Conservation (phyloP, 495 filamentous ascomycete genomes). For the Aspergillus sclerotioniger region DNA sequence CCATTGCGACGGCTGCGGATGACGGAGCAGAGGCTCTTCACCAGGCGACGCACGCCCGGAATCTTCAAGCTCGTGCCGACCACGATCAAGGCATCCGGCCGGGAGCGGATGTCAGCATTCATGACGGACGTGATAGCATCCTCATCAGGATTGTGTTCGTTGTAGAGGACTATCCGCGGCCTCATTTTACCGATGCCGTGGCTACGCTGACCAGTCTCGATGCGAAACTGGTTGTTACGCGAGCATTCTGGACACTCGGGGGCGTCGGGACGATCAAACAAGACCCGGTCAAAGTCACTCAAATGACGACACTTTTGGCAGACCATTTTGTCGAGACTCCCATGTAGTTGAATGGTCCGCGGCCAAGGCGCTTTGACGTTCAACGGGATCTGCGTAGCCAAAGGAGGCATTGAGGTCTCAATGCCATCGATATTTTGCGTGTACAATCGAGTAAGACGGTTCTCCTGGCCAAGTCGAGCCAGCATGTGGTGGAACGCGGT, state of each 20-base stretch:
- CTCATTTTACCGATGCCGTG: constrained; percentile 90
- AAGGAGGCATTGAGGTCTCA: constrained; percentile 78
- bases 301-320: constrained; percentile 87
- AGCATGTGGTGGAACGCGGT: constrained; percentile 93
- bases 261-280: constrained; percentile 81
- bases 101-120: constrained; percentile 73
- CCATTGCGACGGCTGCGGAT: constrained; percentile 79
- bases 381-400: constrained; percentile 74
- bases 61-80: constrained; percentile 95
- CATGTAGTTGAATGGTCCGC: constrained; percentile 87
- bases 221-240: constrained; percentile 71
- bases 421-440: constrained; percentile 96
- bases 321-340: constrained; percentile 91
- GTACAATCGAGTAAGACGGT: constrained; percentile 87
- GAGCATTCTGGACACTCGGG: constrained; percentile 79
- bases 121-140: constrained; percentile 93
- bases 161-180: constrained; percentile 93
- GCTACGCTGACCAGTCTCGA: constrained; percentile 81
- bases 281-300: constrained; percentile 67
- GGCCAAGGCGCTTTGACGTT: constrained; percentile 86
- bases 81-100: constrained; percentile 89
- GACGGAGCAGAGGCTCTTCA: constrained; percentile 82
- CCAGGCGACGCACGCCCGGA: constrained; percentile 83
- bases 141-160: constrained; percentile 93
- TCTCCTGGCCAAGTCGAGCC: constrained; percentile 84